Base-by-base conservation (phyloP, 2,329 filamentous ascomycete genomes). In the Botrytis fragariae region DNA sequence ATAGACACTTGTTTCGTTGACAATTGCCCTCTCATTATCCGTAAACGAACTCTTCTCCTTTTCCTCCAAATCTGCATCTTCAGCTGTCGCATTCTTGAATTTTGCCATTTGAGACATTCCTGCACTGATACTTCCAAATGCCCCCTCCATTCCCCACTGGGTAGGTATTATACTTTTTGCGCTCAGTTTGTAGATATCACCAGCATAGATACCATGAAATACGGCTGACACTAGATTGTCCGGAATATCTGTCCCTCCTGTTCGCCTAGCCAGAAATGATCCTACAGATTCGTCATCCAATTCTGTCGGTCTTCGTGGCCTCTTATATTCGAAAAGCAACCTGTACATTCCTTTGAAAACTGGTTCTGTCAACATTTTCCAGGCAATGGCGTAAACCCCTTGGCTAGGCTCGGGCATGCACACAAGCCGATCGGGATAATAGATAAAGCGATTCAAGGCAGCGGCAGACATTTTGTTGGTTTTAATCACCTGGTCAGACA, bases 131-230 rank as follows among this genome's bases (percentile, higher is more conserved):
- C 74, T 77, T 14, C 77, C 78, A 69, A 73, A 61, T 9, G 64
- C 12, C 0, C 39, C 67, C 60, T 81, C 80, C 32, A 72, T 59
- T 59, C 76, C 48, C 77, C 78, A 81, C 5, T 74, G n/a, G n/a
- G 57, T 59, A 0, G 78, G 74, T 37, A 79, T 44, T 51, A 92
- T 84, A 69, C 89, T 90, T 77, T 89, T 89, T 65, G 89, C 89
- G 82, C 94, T 97, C 69, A 98, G 85, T 80, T 91, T 87, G 81
- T 93, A 90, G 65, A 97, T 89, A 82, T 98, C 93, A 8, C 96
- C 96, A 35, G 95, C 96, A 82, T 97, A 97, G 74, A 98, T 94
- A 60, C 96, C 96, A 82, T 98, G 96, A 71, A 94, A 79, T 79
- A 90, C 83, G 69, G 91, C 94, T 8, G 94, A 97, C 10, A 90